Base-by-base conservation (phyloP, 371 early-diverging fungal species). In the Dichotomocladium elegans region DNA sequence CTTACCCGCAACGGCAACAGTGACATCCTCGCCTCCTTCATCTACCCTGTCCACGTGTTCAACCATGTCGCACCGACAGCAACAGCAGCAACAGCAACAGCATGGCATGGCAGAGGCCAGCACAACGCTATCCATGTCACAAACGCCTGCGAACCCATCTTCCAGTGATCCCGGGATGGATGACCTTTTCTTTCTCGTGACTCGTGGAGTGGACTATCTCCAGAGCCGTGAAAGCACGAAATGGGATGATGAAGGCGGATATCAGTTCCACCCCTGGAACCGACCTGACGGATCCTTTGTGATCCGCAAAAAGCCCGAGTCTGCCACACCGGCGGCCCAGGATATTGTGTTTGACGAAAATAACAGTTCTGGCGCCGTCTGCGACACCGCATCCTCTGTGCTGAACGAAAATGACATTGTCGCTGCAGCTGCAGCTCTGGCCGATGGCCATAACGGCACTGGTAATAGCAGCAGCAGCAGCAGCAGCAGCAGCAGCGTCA, bases 191-290 rank as follows among this genome's bases (percentile, higher is more conserved):
- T 40, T 56, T 30, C 35, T 77, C 10, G 71, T 77, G 4, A 66
- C 77, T 10, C 71, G 71, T 47, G 77, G 77, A 8, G 69, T 72
- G 14, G 73, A 73, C 21, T 77, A 66, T 31, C 47, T 77, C 12
- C 63, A 61, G 9, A 57, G 60, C 12, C 57, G 60, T 15, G 77
- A 77, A 47, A 66, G 65, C 25, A 61, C 67, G 14, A 65, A 70
- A 55, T 77, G 77, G 77, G 73, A 72, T 51, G 71, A 72, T 47
- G 77, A 77, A 48, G 73, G 69, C n/a, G 73, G 71, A 0, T 77
- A 77, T 48, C 65, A 70, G 8, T 73, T 72, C 30, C 77, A 77
- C 61, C 77, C 73, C 15, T 77, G 77, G 73, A 75, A 75, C 42
- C 51, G 72, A 48, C 60, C 72, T 21, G 67, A 71, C 30, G 65